phyloP scores from a whole-genome alignment of 1,284 basidiomycete genomes.

The Tranzscheliella williamsii region DNA sequence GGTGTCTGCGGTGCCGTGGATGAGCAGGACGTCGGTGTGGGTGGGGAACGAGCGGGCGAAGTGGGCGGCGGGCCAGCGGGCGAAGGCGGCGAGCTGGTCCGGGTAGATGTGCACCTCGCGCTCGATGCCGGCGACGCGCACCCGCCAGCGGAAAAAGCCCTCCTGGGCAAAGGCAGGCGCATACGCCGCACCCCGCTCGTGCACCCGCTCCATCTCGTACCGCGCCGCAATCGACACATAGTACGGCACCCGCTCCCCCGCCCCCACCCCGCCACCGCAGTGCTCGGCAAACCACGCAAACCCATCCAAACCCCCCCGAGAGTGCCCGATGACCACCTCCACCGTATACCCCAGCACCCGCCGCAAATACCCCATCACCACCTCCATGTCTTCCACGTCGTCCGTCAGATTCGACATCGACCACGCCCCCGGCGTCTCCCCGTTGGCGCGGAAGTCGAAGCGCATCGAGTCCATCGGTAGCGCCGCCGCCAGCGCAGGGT shows the following conservation, averaged over 20 bases:
- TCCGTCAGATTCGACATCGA: slow-evolving; percentile 25
- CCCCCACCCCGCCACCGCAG: slow-evolving; percentile 14
- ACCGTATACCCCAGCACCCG: slow-evolving; percentile 24
- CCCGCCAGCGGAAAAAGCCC: slow-evolving; percentile 45
- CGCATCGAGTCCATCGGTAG: slow-evolving; percentile 77
- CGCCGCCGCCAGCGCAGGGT: slow-evolving; percentile 71
- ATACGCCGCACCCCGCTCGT: slow-evolving; percentile 36
- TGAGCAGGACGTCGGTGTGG: slow-evolving; percentile 40
- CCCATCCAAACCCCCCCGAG: slow-evolving; percentile 21
- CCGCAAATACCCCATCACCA: slow-evolving; percentile 22
- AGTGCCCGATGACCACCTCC: slow-evolving; percentile 26
- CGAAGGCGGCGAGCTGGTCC: slow-evolving; percentile 41
- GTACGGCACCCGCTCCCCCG: slow-evolving; percentile 64
- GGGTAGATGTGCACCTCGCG: slow-evolving; percentile 36
- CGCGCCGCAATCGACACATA: slow-evolving; percentile 60
- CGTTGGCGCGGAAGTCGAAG: slow-evolving; percentile 72
- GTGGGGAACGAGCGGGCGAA: slow-evolving; percentile 32
- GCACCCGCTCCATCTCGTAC: slow-evolving; percentile 46
- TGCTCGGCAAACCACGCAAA: slow-evolving; percentile 37
- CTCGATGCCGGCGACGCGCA: slow-evolving; percentile 38
- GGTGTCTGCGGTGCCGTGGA: slow-evolving; percentile 45
- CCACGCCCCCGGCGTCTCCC: slow-evolving; percentile 31
- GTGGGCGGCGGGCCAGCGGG: slow-evolving; percentile 26
- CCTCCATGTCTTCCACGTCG: slow-evolving; percentile 33
- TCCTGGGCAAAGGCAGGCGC: slow-evolving; percentile 29